Conservation (phyloP, 2,329 filamentous ascomycete species). For the Alternaria hordeiaustralica region DNA sequence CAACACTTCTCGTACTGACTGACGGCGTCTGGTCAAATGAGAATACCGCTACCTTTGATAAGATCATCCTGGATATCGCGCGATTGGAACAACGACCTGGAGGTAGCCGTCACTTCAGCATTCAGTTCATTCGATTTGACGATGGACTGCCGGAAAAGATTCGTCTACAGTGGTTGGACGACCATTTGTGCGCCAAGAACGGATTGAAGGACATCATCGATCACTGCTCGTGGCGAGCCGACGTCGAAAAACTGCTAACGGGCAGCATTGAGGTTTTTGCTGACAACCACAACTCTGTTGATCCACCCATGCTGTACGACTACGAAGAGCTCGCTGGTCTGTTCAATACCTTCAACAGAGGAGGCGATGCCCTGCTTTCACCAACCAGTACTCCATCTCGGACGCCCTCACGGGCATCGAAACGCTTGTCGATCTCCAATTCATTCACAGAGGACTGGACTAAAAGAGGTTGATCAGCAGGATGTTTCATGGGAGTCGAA, state of each 20-base stretch:
- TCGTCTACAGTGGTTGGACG: not conserved
- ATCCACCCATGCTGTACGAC: not conserved
- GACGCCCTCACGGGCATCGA: not conserved
- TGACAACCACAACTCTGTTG: not conserved
- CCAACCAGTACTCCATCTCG: not conserved
- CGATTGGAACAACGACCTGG: not conserved
- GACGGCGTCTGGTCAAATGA: not conserved
- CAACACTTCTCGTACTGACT: not conserved
- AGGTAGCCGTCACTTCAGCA: too few species aligned
- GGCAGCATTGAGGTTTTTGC: constrained; percentile 13
- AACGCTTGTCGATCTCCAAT: not conserved
- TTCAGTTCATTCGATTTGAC: constrained; percentile 26
- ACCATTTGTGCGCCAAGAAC: not conserved
- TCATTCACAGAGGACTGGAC: too few species aligned
- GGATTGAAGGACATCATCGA: constrained; percentile 24
- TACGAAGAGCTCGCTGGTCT: not conserved
- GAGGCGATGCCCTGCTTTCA: not conserved
- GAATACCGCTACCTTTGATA: rapidly evolving
- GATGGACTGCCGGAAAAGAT: not conserved
- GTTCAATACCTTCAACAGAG: not conserved
- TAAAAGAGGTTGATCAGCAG: not conserved
- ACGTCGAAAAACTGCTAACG: constrained; percentile 21
- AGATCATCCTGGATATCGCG: not conserved
- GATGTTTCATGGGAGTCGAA: not conserved
- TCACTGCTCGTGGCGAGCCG: constrained; percentile 18